phyloP scores from a whole-genome alignment of 306 rosid species.

The Herpetospermum pedunculosum region DNA sequence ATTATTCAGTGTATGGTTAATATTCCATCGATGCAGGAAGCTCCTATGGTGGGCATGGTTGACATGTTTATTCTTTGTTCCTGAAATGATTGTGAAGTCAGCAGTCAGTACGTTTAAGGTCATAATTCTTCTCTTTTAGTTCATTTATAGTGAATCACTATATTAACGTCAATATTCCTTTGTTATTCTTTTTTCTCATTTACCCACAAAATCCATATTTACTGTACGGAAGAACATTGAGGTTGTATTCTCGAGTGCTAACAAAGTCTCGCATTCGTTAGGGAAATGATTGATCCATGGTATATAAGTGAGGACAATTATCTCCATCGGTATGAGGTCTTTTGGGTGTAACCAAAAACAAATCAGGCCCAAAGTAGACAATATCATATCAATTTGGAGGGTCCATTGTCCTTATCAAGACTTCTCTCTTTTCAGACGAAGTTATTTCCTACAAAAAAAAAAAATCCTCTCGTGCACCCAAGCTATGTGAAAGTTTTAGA shows the following conservation, averaged over 20 bases:
- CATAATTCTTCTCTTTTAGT: background rate
- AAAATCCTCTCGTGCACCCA: no score
- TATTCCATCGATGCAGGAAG: conserved; percentile 39
- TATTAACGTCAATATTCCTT: background rate
- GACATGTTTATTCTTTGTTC: conserved; percentile 84
- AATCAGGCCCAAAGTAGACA: no score
- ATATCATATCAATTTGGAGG: no score
- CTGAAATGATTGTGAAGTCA: conserved; percentile 69
- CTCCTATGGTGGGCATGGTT: conserved; percentile 98
- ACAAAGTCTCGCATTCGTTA: no score
- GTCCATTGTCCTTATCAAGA: no score
- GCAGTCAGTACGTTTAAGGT: conserved; percentile 67
- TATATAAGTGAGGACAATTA: no score
- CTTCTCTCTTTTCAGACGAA: background rate
- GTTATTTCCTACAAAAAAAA: background rate
- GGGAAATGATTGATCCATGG: no score
- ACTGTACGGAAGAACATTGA: background rate
- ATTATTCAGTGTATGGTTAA: conserved; percentile 1
- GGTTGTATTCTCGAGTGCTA: background rate
- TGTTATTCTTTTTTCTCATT: background rate
- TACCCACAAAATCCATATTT: background rate
- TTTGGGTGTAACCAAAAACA: no score
- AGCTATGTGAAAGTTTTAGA: background rate
- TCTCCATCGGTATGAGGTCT: no score
- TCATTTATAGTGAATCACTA: background rate